Base-by-base conservation (phyloP, 1,284 basidiomycete species). In the Melampsora medusae region DNA sequence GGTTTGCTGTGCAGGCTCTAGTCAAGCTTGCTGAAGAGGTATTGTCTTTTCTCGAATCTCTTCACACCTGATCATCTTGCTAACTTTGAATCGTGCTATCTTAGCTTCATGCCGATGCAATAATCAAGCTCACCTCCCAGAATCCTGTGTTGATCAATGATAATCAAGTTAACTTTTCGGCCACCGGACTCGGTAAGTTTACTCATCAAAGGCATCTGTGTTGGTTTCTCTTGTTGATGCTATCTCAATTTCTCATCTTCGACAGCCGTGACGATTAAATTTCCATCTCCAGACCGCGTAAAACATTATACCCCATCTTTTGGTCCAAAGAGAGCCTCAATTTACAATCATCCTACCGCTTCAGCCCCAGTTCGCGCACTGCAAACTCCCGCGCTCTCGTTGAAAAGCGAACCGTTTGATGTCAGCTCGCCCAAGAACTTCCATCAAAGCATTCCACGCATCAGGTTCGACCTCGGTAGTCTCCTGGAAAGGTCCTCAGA, bases 361-460 rank as follows among this genome's bases (percentile, higher is more conserved):
- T 31, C 62, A 53, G 62, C 62, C n/a, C 62, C 60, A 38, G 35
- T 50, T 16, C 53, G 53, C 19, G 60, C 38, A 25, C 61, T 31
- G 22, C 60, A 49, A 38, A 72, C 70, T 19, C 70, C 70, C 62
- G 61, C 59, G 14, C 42, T 61, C 28, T 62, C 69, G 49, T 14
- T 22, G 12, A 62, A 72, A 35, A 72, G 70, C 42, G 70, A 72
- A 56, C 70, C 70, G 4, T 72, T 72, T 50, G 70, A 66, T 66
- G 28, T 50, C 50, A 33, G 59, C 4, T 49, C 50, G 49, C 61
- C 70, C 31, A 35, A 53, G 17, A 12, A 22, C 14, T 16, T 46
- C 14, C 42, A 46, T 46, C 42, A 46, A 46, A 56, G 22, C 53
- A 22, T n/a, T 56, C 53, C 28, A 56, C 53, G 53, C 14, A 56